These are phyloP conservation scores for Pyrenopolyporus hunteri DNA, from an alignment of 495 filamentous ascomycete species.

Conservation along the genomic window DNA sequence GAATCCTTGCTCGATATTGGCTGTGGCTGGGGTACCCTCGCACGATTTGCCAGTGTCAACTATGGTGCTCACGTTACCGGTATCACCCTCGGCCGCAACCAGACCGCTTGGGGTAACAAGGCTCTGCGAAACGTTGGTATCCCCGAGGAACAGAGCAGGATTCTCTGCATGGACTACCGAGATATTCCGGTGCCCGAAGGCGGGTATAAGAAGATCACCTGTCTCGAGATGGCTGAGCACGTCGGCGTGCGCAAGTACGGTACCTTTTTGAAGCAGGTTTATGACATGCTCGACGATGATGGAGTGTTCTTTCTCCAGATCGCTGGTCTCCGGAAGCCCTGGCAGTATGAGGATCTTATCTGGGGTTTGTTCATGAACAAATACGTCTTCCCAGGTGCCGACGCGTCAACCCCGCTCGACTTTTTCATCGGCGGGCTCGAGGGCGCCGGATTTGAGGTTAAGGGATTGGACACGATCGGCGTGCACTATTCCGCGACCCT, in stretches of 20 bases:
- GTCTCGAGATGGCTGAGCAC: constrained; percentile 90
- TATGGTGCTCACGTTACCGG: constrained; percentile 80
- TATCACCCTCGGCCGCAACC: constrained; percentile 81
- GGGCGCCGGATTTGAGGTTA: constrained; percentile 78
- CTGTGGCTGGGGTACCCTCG: constrained; percentile 87
- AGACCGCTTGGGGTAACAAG: constrained; percentile 82
- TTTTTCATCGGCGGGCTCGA: constrained; percentile 73
- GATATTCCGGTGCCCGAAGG: constrained; percentile 74
- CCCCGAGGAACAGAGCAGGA: constrained; percentile 71
- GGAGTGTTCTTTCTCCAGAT: constrained; percentile 85
- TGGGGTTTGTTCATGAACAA: constrained; percentile 95
- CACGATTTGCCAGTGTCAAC: constrained; percentile 77
- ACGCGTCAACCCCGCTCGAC: constrained; percentile 81
- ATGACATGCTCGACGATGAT: constrained; percentile 88
- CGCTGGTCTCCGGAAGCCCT: constrained; percentile 77
- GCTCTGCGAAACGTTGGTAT: constrained; percentile 73
- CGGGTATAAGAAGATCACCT: constrained; percentile 83
- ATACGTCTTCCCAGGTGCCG: constrained; percentile 88
- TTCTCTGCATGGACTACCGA: constrained; percentile 85
- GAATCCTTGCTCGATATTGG: constrained; percentile 82
- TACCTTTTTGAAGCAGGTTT: constrained; percentile 71
- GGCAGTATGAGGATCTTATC: constrained; percentile 89
- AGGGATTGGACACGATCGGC: constrained; percentile 82
- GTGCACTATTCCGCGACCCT: constrained; percentile 97
- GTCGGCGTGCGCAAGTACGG: constrained; percentile 79